These are phyloP conservation scores for Austroboletus novae-zelandiae DNA, from an alignment of 1,284 basidiomycete species.

Conservation along the genomic window DNA sequence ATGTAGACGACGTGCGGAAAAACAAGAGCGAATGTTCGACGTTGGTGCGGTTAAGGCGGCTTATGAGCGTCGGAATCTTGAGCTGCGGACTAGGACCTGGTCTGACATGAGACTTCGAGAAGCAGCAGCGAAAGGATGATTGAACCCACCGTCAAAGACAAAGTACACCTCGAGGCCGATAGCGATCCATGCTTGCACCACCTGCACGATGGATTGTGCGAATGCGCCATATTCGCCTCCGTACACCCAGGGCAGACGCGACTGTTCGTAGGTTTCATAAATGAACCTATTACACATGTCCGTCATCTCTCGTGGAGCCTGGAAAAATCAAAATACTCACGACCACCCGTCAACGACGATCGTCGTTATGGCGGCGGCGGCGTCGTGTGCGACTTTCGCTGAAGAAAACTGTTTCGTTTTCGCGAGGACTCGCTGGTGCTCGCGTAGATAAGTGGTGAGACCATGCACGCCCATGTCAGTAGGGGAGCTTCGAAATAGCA, in stretches of 20 bases:
- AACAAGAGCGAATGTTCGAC: conserved; percentile 73
- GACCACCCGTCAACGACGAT: conserved; percentile 88
- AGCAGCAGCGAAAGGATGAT: neutral
- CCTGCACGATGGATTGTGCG: conserved; percentile 45
- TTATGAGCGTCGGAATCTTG: conserved; percentile 71
- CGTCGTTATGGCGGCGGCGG: conserved; percentile 21
- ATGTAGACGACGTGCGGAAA: conserved; percentile 75
- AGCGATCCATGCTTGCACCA: conserved; percentile 68
- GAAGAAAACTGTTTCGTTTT: conserved; percentile 42
- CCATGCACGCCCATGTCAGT: conserved; percentile 80
- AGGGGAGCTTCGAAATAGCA: neutral
- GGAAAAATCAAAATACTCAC: conserved; percentile 51
- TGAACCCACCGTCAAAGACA: conserved; percentile 85
- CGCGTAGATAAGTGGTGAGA: conserved; percentile 75
- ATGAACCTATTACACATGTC: conserved; percentile 66
- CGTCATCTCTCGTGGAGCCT: no score
- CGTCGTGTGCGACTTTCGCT: conserved; percentile 4
- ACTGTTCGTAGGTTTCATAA: conserved; percentile 64
- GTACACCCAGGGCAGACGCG: conserved; percentile 77
- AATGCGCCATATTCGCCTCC: conserved; percentile 80
- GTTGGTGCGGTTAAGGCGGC: conserved; percentile 55
- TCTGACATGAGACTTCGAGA: neutral
- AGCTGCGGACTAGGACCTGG: conserved; percentile 69
- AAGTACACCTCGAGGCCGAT: conserved; percentile 78
- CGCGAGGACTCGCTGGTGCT: conserved; percentile 64